Evolutionary conservation across 202 grass and related monocot genomes (phyloP), one percentile per base, ranked within the genome.

Genomic region (Saccharum hybrid): DNA sequence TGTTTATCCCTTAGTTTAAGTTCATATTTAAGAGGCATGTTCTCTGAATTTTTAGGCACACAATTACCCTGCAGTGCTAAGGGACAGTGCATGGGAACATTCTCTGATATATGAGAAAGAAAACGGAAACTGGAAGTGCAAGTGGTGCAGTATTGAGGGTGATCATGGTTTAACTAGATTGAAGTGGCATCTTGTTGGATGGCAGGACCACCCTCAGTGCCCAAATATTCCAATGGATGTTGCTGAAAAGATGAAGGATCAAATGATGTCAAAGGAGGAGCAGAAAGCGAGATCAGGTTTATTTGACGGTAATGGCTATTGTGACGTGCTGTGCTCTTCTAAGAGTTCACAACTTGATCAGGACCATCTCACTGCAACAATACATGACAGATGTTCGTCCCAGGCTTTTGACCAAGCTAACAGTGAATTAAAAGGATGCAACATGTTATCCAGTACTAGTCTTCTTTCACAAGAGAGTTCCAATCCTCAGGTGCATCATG

Each of bases 81-180:
- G 63, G 63, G 63, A 75, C 38, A 75, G 39, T 76, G 85, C 78
- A 63, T 86, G 85, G 85, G 78, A 86, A 18, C 85, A 86, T 81
- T 86, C 85, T 48, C 71, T 86, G 64, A 56, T 86, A 69, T 73
- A 76, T 82, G 85, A 92, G 34, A 79, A 70, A 54, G 68, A 83
- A 57, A 92, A 89, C n/a, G 83, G 81, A 68, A 83, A 89, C 28
- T 92, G 90, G 90, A 80, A 81, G n/a, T 92, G 90, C 90, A 92
- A 92, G 28, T 92, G 87, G 83, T 92, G 90, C 37, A 40, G 83
- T 63, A 71, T 79, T 83, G 90, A 88, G 66, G 90, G 90, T 71
- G 68, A 70, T 76, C 78, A 87, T 87, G 90, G 90, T 15, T 63
- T 92, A 67, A 89, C 90, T 71, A 76, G 86, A 84, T 80, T 92